Base-by-base conservation (phyloP, 257 asterid genomes). In the Gardenia jasminoides region DNA sequence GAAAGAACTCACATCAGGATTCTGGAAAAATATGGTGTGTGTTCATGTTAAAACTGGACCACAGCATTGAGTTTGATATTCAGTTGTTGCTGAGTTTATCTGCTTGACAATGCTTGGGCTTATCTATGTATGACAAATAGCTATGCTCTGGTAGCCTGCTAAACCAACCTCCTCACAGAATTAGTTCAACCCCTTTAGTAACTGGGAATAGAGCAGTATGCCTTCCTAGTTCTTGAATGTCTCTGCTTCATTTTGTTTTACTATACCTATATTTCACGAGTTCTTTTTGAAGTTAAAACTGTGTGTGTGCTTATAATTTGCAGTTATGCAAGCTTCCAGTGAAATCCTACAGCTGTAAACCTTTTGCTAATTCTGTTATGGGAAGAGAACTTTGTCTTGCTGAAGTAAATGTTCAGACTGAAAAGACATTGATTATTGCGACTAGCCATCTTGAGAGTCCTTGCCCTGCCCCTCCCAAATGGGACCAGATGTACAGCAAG, bases 381-480 rank as follows among this genome's bases (percentile, higher is more conserved):
- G 97, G 92, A 72, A 87, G 99, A 77, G 89, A 90, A 76, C 97
- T 96, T 41, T 85, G 91, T 58, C 59, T 88, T 43, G 97, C 95
- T 15, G 91, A 92, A 84, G 87, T 91, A 24, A 90, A 91, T 80
- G 79, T 88, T 65, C 82, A 70, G 82, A 84, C 89, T 13, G 88
- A 76, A 28, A 78, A 41, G 70, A 50, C 86, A n/a, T 71, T 96
- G 78, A 83, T 88, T 54, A 91, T 96, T 67, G 98, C 97, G 9
- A 96, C 98, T 30, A 93, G 90, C 89, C 99, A 93, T 84, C 86
- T 96, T 52, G 99, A 96, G 86, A 96, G 99, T 58, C 99, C 99
- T 15, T 88, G 89, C 84, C 97, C 95, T 1, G 79, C 83, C 80
- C 99, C 99, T 64, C 99, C 99, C 15, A 96, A 84, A 58, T 96